Evolutionary conservation across 495 filamentous ascomycete genomes (phyloP).

Genomic region (Astrocystis sublimbata): DNA sequence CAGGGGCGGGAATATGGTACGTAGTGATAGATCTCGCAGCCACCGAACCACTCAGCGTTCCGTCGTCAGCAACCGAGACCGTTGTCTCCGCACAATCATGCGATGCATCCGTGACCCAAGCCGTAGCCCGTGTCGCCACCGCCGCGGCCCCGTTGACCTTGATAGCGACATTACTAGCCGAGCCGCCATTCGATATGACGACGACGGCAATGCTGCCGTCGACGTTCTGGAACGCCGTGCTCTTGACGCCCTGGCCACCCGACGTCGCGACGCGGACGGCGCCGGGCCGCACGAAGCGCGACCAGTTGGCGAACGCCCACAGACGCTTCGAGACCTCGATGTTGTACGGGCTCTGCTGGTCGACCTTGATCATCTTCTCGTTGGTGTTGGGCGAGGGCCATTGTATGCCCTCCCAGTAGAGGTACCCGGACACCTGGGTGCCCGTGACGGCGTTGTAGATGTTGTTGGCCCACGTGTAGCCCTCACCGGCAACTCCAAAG

Average conservation of each 20-base stretch:
- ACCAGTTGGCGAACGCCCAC: slow-evolving; percentile 57
- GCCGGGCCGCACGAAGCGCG: slow-evolving; percentile 52
- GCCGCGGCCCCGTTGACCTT: slow-evolving; percentile 27
- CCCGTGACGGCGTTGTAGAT: slow-evolving; percentile 49
- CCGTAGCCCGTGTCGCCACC: slow-evolving; percentile 26
- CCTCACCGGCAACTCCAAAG: slow-evolving; percentile 50
- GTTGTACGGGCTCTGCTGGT: slow-evolving; percentile 38
- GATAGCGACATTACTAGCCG: slow-evolving; percentile 31
- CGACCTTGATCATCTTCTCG: slow-evolving; percentile 48
- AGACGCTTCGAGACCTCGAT: slow-evolving; percentile 48
- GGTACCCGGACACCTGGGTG: slow-evolving; percentile 48
- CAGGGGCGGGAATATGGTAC: slow-evolving; percentile 33
- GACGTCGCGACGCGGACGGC: slow-evolving; percentile 42
- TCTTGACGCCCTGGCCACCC: slow-evolving; percentile 39
- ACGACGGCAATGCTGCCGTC: slow-evolving; percentile 51
- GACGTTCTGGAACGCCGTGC: slow-evolving; percentile 52
- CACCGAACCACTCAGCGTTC: slow-evolving; percentile 38
- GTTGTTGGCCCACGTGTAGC: slow-evolving; percentile 58
- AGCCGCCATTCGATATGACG: slow-evolving; percentile 48
- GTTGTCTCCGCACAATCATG: slow-evolving; percentile 35
- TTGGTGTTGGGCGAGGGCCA: slow-evolving; percentile 49
- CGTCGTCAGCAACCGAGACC: slow-evolving; percentile 30
- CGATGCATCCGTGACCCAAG: slow-evolving; percentile 41
- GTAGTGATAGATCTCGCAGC: slow-evolving; percentile 39
- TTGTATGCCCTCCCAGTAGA: slow-evolving; percentile 60